phyloP scores from a whole-genome alignment of 306 rosid genomes.

The Begonia masoniana region DNA sequence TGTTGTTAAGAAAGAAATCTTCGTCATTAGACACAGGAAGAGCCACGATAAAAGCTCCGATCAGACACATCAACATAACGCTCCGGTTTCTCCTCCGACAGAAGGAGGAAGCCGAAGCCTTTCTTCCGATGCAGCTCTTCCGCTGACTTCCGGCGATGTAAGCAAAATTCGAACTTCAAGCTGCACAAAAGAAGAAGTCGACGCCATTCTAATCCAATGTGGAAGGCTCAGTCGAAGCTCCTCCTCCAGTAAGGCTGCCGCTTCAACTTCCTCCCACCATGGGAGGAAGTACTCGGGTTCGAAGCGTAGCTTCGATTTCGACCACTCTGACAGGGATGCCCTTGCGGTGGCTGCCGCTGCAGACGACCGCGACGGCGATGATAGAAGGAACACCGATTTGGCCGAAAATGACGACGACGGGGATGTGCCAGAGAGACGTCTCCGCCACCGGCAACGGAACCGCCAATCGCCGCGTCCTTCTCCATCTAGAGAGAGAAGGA shows the following conservation, averaged over 20 bases:
- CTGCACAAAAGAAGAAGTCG: constrained; percentile 89
- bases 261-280: constrained; percentile 25
- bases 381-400: constrained; percentile 12
- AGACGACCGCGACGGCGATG: constrained; percentile 13
- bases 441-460: constrained; percentile 33
- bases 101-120: no score
- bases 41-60: constrained; percentile 56
- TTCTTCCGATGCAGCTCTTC: no score
- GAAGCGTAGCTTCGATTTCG: constrained; percentile 65
- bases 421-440: constrained; percentile 26
- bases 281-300: constrained; percentile 84
- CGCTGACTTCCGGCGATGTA: no score
- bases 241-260: constrained; percentile 45
- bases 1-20: constrained; percentile 52
- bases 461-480: constrained; percentile 40
- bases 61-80: background rate
- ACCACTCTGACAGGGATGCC: constrained; percentile 29
- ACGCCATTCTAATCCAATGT: constrained; percentile 86
- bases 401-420: constrained; percentile 29
- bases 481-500: constrained; percentile 46
- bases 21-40: constrained; percentile 67
- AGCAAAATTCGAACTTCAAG: constrained; percentile 44
- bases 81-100: no score
- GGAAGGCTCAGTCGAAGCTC: constrained; percentile 93
- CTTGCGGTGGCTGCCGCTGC: constrained; percentile 18